These are phyloP conservation scores for Colletotrichum coccodes DNA, from an alignment of 2,329 filamentous ascomycete genomes.

Conservation along the genomic window DNA sequence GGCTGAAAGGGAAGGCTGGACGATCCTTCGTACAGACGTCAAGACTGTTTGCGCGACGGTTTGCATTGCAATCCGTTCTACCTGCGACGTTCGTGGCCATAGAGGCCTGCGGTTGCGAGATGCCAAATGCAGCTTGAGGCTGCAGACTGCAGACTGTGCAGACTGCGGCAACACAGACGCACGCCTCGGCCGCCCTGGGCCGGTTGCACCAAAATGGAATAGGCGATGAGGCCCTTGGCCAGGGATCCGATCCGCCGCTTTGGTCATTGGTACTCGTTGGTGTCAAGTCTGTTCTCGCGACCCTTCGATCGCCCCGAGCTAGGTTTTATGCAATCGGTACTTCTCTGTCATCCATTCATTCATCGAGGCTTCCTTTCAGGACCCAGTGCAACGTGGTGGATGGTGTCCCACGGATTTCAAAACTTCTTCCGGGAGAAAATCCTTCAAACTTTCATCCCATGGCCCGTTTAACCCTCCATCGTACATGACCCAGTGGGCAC, in stretches of 20 bases:
- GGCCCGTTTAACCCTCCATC: slow-evolving; percentile 17
- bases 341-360: neutral
- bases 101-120: neutral
- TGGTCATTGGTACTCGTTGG: neutral
- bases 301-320: neutral
- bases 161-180: slow-evolving; percentile 10
- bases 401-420: neutral
- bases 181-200: slow-evolving; percentile 9
- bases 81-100: slow-evolving; percentile 5
- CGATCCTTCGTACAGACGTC: neutral
- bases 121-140: slow-evolving; percentile 1
- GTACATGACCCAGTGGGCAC: slow-evolving; percentile 6
- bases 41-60: neutral
- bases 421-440: neutral
- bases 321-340: neutral
- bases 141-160: slow-evolving; percentile 5
- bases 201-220: slow-evolving; percentile 13
- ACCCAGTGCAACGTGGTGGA: neutral
- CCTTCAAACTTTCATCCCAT: slow-evolving; percentile 3
- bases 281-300: slow-evolving; percentile 23
- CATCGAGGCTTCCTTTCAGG: neutral
- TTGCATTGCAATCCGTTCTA: slow-evolving; percentile 9
- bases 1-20: neutral
- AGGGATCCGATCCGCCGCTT: neutral
- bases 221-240: neutral